phyloP scores from a whole-genome alignment of 495 filamentous ascomycete species.

The Daldinia childiae region DNA sequence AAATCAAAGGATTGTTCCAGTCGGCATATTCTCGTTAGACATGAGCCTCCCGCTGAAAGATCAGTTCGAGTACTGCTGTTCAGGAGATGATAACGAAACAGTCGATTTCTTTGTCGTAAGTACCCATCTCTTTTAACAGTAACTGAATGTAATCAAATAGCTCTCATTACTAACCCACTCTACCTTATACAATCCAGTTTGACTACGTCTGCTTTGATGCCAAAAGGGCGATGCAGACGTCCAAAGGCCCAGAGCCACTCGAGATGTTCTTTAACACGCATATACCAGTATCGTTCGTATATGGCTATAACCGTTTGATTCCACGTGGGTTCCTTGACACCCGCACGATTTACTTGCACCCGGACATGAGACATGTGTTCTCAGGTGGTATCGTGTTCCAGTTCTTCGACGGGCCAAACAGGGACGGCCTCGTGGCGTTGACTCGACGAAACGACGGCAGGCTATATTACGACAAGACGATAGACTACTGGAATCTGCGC shows the following conservation, averaged over 20 bases:
- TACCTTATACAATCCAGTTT: slow-evolving; percentile 66
- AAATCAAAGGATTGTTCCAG: slow-evolving; percentile 69
- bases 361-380: slow-evolving; percentile 70
- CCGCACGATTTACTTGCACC: slow-evolving; percentile 63
- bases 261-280: slow-evolving; percentile 69
- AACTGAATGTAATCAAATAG: neutral
- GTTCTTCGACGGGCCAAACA: slow-evolving; percentile 74
- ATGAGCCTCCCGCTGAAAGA: slow-evolving; percentile 63
- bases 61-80: slow-evolving; percentile 75
- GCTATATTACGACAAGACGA: slow-evolving; percentile 51
- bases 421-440: slow-evolving; percentile 59
- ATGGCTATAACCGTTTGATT: slow-evolving; percentile 69
- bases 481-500: slow-evolving; percentile 71
- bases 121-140: slow-evolving; percentile 50
- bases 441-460: neutral
- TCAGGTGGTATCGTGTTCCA: slow-evolving; percentile 81
- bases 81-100: slow-evolving; percentile 60
- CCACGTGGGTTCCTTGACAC: slow-evolving; percentile 73
- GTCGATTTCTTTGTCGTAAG: slow-evolving; percentile 83
- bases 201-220: slow-evolving; percentile 75
- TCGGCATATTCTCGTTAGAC: slow-evolving; percentile 76
- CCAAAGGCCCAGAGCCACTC: slow-evolving; percentile 61
- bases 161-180: neutral
- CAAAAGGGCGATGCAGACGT: slow-evolving; percentile 61
- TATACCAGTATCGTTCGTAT: slow-evolving; percentile 79